phyloP scores from a whole-genome alignment of 2,329 filamentous ascomycete species.

The Colletotrichum tofieldiae region DNA sequence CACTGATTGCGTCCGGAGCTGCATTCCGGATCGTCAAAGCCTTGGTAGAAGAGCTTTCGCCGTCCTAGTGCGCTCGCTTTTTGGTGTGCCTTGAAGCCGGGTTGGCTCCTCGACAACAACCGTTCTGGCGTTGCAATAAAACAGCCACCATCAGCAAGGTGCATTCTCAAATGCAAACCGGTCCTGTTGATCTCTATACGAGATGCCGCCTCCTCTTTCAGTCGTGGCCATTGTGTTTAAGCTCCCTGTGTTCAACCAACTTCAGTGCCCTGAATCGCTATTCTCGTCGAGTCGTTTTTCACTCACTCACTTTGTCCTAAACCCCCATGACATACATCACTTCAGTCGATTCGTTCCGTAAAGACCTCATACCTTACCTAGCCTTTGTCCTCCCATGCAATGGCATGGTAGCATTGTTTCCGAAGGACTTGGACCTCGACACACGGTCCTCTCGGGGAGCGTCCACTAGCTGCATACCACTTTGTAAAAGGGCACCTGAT shows the following conservation, averaged over 20 bases:
- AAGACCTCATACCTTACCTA: neutral
- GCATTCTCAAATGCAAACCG: neutral
- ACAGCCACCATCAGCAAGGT: constrained; percentile 1
- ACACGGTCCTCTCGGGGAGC: constrained; percentile 23
- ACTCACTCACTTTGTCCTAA: neutral
- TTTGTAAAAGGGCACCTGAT: neutral
- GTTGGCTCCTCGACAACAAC: neutral
- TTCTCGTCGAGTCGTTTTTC: neutral
- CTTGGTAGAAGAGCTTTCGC: neutral
- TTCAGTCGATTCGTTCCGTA: neutral
- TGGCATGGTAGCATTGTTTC: constrained; percentile 1
- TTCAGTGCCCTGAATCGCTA: neutral
- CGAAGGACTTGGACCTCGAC: constrained; percentile 15
- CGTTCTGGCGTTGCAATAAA: neutral
- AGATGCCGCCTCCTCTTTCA: neutral
- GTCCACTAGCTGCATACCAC: constrained; percentile 14
- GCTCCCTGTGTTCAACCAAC: neutral
- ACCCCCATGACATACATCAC: neutral
- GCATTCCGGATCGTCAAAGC: neutral
- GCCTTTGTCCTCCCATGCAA: too few species aligned
- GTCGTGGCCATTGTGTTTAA: neutral
- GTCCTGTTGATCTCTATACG: neutral
- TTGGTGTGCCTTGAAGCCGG: neutral
- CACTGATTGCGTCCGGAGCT: neutral
- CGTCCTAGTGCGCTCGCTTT: neutral